Conservation (phyloP, 495 filamentous ascomycete species). For the Ramalina intermedia region DNA sequence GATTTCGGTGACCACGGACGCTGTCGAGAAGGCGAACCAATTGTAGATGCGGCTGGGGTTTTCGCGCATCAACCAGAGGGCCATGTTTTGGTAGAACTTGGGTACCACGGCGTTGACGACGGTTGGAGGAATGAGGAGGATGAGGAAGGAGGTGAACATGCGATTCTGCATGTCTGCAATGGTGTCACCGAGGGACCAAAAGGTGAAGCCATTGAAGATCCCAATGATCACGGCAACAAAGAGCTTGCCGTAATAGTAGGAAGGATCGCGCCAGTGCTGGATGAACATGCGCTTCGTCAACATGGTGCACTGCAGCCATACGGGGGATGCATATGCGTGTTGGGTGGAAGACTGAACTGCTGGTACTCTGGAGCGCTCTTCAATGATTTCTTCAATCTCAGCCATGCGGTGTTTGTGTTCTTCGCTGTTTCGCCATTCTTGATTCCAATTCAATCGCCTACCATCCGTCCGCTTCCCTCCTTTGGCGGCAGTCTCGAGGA, state of each 20-base stretch:
- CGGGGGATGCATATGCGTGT: constrained; percentile 49
- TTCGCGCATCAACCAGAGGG: constrained; percentile 64
- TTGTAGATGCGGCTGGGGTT: constrained; percentile 64
- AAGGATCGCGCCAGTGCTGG: constrained; percentile 57
- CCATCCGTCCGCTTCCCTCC: constrained; percentile 34
- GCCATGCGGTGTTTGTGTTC: constrained; percentile 34
- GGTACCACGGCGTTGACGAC: constrained; percentile 67
- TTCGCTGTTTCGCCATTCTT: constrained; percentile 53
- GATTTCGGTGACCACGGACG: constrained; percentile 62
- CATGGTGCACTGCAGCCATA: constrained; percentile 41
- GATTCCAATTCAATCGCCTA: constrained; percentile 48
- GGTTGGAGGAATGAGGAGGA: constrained; percentile 60
- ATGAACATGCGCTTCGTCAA: constrained; percentile 52
- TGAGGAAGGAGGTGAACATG: constrained; percentile 59
- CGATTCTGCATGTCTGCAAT: constrained; percentile 63
- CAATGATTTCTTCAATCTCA: constrained; percentile 47
- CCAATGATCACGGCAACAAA: constrained; percentile 55
- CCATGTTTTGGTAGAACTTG: constrained; percentile 66
- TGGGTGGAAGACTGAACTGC: constrained; percentile 24
- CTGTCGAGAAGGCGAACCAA: constrained; percentile 71
- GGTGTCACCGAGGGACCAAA: constrained; percentile 56
- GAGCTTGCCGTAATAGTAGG: constrained; percentile 62
- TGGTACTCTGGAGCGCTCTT: constrained; percentile 37
- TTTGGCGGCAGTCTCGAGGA: constrained; percentile 67
- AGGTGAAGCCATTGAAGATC: constrained; percentile 75